Percentiles rank a stretch among this genome's conserved stretches.
These are phyloP conservation scores for Pseudogymnoascus sp. DNA, from an alignment of 2,329 filamentous ascomycete species.

Conservation along the genomic window DNA sequence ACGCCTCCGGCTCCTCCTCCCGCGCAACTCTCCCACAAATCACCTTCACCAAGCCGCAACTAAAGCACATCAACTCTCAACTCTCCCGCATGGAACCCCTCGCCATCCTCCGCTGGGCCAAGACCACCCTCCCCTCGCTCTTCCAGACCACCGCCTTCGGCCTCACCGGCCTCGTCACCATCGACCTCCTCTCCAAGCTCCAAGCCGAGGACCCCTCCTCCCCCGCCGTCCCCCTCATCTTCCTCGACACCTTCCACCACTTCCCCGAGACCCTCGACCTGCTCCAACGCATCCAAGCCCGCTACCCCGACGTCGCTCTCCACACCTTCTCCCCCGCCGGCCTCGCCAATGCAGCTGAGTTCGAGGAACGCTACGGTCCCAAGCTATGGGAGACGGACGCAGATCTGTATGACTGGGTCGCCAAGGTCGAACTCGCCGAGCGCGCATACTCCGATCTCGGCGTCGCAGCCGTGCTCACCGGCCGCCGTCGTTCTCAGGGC, in stretches of 20 bases:
- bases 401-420: conserved; percentile 91
- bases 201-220: conserved; percentile 55
- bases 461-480: conserved; percentile 86
- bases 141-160: conserved; percentile 84
- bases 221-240: conserved; percentile 61
- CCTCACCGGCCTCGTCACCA: conserved; percentile 70
- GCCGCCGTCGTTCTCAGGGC: conserved; percentile 84
- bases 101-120: conserved; percentile 89
- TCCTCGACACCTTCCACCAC: conserved; percentile 79
- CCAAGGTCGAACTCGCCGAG: conserved; percentile 95
- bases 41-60: conserved; percentile 78
- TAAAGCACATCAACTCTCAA: conserved; percentile 86
- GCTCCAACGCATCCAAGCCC: conserved; percentile 65
- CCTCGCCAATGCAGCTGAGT: conserved; percentile 65
- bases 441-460: conserved; percentile 82
- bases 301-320: conserved; percentile 72
- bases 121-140: conserved; percentile 81
- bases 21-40: conserved; percentile 64
- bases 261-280: conserved; percentile 71
- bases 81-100: conserved; percentile 81
- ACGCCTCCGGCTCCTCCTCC: conserved; percentile 60
- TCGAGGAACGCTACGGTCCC: conserved; percentile 74
- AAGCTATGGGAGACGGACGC: conserved; percentile 79
- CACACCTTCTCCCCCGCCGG: conserved; percentile 88
- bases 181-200: conserved; percentile 80